phyloP scores from a whole-genome alignment of 768 basidiomycete species.

The Tulasnella sp. region DNA sequence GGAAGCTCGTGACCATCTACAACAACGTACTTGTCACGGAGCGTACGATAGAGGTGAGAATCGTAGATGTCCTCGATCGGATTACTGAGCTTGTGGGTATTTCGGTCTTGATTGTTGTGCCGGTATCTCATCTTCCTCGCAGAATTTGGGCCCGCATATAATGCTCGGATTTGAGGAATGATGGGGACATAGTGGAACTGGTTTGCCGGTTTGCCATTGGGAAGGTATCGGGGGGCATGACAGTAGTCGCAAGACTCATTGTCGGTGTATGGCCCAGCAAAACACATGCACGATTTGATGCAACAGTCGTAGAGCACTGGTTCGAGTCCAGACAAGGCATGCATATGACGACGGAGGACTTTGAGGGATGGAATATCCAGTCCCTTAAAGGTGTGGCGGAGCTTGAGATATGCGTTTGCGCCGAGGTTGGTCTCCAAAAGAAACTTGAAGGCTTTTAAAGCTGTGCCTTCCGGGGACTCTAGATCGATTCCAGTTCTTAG shows the following conservation, averaged over 20 bases:
- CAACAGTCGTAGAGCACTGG: not conserved
- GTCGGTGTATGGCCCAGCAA: not conserved
- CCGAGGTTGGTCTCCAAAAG: not conserved
- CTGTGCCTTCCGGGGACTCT: not conserved
- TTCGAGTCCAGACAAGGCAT: not conserved
- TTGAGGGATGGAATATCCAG: not conserved
- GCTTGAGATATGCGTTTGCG: not conserved
- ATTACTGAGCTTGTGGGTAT: not conserved
- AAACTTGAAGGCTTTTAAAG: not conserved
- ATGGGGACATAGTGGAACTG: not conserved
- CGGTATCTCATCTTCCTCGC: not conserved
- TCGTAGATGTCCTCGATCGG: constrained; percentile 1
- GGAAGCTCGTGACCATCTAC: not conserved
- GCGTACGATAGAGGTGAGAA: not conserved
- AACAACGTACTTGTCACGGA: not conserved
- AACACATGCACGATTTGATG: not conserved
- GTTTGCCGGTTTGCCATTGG: not conserved
- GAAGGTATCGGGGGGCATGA: not conserved
- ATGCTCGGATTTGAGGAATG: not conserved
- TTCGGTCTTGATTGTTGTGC: not conserved
- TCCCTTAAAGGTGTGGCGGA: not conserved
- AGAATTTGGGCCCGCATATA: not conserved
- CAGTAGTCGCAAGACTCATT: not conserved
- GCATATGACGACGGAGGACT: not conserved
- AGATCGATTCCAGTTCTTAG: not conserved